Evolutionary conservation across 345 rosid species (phyloP).

Genomic region (Salix dunnii): DNA sequence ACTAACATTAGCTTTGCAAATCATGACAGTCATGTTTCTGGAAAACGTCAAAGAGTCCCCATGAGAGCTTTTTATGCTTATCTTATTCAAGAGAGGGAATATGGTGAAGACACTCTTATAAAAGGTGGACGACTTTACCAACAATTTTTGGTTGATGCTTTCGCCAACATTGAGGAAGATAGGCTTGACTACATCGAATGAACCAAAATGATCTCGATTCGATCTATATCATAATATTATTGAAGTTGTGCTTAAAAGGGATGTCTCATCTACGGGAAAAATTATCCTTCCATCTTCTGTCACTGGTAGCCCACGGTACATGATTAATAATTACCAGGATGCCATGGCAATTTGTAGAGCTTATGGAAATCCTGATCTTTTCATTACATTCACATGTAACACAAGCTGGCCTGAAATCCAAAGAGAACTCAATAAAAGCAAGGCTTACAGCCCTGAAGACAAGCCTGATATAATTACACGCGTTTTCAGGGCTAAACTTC

Average conservation of each 20-base stretch:
- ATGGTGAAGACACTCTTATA: too few species aligned
- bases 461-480: background rate
- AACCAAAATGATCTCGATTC: background rate
- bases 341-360: background rate
- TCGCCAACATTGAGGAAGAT: background rate
- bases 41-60: background rate
- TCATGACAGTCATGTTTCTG: accelerated
- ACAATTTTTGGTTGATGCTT: background rate
- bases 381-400: background rate
- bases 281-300: background rate
- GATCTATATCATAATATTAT: background rate
- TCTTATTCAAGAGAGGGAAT: background rate
- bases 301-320: background rate
- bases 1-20: background rate
- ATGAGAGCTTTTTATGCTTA: background rate
- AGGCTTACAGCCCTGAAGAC: too few species aligned
- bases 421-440: too few species aligned
- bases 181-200: background rate
- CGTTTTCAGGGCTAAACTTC: too few species aligned
- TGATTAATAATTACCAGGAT: background rate
- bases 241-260: background rate
- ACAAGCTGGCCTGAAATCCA: too few species aligned
- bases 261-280: background rate
- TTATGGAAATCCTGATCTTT: background rate
- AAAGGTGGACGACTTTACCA: background rate